phyloP scores from a whole-genome alignment of 805 yeast genomes.

The Candida nanaspora region DNA sequence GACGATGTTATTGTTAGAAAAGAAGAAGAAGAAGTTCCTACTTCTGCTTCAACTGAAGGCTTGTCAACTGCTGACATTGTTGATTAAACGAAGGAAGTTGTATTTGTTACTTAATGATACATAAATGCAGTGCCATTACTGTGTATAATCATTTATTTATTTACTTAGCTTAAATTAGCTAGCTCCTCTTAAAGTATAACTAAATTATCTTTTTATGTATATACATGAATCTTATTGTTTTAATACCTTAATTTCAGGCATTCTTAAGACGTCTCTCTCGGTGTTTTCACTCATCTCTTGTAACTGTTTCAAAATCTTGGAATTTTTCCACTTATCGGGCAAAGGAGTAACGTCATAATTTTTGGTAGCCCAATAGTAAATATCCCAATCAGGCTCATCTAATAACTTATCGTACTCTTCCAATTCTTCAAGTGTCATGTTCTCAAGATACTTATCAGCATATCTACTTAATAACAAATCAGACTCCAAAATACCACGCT shows the following conservation, averaged over 20 bases:
- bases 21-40: constrained; percentile 6
- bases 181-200: too few species aligned
- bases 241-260: constrained; percentile 58
- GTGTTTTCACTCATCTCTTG: constrained; percentile 71
- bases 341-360: constrained; percentile 76
- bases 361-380: constrained; percentile 94
- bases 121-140: too few species aligned
- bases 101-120: not conserved
- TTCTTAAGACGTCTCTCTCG: constrained; percentile 67
- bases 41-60: too few species aligned
- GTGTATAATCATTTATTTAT: too few species aligned
- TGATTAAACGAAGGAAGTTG: constrained; percentile 19
- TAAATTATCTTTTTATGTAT: too few species aligned
- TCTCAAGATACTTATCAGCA: constrained; percentile 64
- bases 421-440: constrained; percentile 56
- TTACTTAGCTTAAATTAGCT: too few species aligned
- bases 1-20: constrained; percentile 7
- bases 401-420: constrained; percentile 80
- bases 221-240: not conserved
- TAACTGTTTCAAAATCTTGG: constrained; percentile 53
- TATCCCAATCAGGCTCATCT: constrained; percentile 98
- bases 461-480: constrained; percentile 81
- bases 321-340: constrained; percentile 78
- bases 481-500: constrained; percentile 91
- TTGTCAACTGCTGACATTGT: constrained; percentile 31